Base-by-base conservation (phyloP, 352 stramenopile genomes). In the Peronospora belbahrii region DNA sequence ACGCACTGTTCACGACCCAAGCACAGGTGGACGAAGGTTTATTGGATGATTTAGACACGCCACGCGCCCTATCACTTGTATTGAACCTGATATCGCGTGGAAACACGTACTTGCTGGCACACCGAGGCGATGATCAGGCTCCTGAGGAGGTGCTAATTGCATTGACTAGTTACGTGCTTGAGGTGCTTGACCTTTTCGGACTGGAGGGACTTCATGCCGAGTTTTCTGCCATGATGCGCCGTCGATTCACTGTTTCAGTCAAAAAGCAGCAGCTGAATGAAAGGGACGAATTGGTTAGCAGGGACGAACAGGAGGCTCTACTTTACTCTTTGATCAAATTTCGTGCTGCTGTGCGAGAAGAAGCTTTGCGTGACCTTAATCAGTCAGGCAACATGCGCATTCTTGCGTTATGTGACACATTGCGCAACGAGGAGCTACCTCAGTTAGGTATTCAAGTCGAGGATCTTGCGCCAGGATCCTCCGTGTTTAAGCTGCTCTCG, bases 1-100 rank as follows among this genome's bases (percentile, higher is more conserved):
- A 52, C 1, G 48, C 53, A 31, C 55, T 96, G 5, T 76, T 74
- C 14, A 44, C 57, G 6, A 70, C 74, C 8, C 75, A 79, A 50
- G 48, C 58, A 5, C 52, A 67, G 5, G 74, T 95, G 5, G 65
- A 81, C 23, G 63, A 48, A 4, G 83, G 73, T 15, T 54, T 97
- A 18, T 48, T 67, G 9, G 68, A 96, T 42, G 88, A 97, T 59
- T 85, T 97, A 39, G 83, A 97, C 49, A 97, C 85, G 1, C 85
- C 88, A 2, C 42, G 38, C 2, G 90, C 78, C 3, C 55, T 97
- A 2, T 43, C 54, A 4, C 52, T 76, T 8, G 30, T 97, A 6
- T 52, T 82, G 13, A 67, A 88, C n/a, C 48, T 97, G 4, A 62
- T 95, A 20, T 72, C 72, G 15, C 60, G 59, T 17, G 55, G 54